Percentiles rank a stretch among this genome's conserved stretches.
These are phyloP conservation scores for Castanea crenata DNA, from an alignment of 306 rosid species.

Conservation along the genomic window DNA sequence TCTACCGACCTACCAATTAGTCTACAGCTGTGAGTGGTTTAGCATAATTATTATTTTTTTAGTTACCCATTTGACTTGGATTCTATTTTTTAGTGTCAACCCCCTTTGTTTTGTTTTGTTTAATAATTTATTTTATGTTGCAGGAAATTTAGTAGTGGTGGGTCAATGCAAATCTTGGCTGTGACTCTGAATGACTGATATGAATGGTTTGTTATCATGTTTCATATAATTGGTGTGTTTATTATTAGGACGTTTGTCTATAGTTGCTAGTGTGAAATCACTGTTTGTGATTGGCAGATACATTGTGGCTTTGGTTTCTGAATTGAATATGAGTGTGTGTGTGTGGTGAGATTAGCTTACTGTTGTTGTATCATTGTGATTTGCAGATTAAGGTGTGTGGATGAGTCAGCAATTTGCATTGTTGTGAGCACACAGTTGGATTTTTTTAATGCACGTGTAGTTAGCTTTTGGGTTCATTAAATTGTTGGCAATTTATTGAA, in stretches of 20 bases:
- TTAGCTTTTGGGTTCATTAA: background rate
- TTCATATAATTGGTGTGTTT: background rate
- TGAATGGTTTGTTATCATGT: constrained; percentile 7
- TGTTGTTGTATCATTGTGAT: background rate
- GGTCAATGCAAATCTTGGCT: constrained; percentile 36
- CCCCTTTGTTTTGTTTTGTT: constrained; percentile 11
- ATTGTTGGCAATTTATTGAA: background rate
- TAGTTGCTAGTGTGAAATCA: constrained; percentile 30
- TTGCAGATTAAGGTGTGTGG: too few species aligned
- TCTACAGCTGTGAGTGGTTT: constrained; percentile 34
- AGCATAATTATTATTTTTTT: constrained; percentile 2
- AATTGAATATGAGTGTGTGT: background rate
- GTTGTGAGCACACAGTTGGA: constrained; percentile 4
- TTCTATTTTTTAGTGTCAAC: constrained; percentile 30
- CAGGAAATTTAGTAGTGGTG: constrained; percentile 20
- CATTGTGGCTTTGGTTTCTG: background rate
- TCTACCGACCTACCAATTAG: constrained; percentile 14
- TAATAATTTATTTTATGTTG: background rate
- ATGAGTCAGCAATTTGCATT: constrained; percentile 1
- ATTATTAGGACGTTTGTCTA: background rate
- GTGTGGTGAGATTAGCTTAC: constrained; percentile 9
- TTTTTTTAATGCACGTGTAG: background rate
- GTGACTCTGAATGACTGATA: background rate
- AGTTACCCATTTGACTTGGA: constrained; percentile 33
- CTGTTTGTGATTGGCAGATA: constrained; percentile 14